Conservation (phyloP, 2,329 filamentous ascomycete genomes). For the Clonostachys chloroleuca region DNA sequence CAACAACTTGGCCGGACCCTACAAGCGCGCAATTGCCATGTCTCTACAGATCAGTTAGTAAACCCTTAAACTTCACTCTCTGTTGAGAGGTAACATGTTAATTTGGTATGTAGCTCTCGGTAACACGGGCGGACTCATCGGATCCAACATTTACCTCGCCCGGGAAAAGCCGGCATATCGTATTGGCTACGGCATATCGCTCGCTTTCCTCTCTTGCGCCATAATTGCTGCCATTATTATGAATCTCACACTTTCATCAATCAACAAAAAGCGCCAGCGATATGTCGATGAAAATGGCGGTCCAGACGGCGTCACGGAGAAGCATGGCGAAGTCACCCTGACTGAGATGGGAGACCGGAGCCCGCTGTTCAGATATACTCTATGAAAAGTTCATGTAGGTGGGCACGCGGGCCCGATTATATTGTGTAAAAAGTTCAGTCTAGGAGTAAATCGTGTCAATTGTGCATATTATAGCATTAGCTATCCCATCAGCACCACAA, state of each 20-base stretch:
- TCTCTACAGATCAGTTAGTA: slow-evolving; percentile 3
- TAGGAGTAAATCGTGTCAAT: too few relatives aligned
- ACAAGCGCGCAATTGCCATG: slow-evolving; percentile 5
- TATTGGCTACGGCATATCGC: slow-evolving; percentile 4
- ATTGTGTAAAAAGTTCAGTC: too few relatives aligned
- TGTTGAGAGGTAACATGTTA: background rate
- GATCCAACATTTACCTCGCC: slow-evolving; percentile 4
- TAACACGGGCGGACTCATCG: slow-evolving; percentile 4
- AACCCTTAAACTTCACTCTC: background rate
- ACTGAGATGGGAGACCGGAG: slow-evolving; percentile 13
- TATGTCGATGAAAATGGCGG: too few relatives aligned
- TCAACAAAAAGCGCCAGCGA: too few relatives aligned
- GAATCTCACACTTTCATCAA: too few relatives aligned
- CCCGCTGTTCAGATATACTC: slow-evolving; percentile 14
- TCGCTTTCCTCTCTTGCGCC: slow-evolving; percentile 1
- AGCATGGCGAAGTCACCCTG: slow-evolving; percentile 11
- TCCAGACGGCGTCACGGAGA: slow-evolving; percentile 9
- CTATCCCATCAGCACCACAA: too few relatives aligned
- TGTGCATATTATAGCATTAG: too few relatives aligned
- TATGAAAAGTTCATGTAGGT: slow-evolving; percentile 1
- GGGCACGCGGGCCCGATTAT: too few relatives aligned
- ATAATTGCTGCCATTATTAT: too few relatives aligned
- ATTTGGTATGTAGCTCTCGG: background rate
- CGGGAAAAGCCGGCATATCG: slow-evolving; percentile 3
- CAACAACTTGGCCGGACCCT: slow-evolving; percentile 4